Percentiles rank a stretch among this genome's conserved stretches.
phyloP scores from a whole-genome alignment of 805 yeast genomes.

The Tetrapisispora taiwanensis region DNA sequence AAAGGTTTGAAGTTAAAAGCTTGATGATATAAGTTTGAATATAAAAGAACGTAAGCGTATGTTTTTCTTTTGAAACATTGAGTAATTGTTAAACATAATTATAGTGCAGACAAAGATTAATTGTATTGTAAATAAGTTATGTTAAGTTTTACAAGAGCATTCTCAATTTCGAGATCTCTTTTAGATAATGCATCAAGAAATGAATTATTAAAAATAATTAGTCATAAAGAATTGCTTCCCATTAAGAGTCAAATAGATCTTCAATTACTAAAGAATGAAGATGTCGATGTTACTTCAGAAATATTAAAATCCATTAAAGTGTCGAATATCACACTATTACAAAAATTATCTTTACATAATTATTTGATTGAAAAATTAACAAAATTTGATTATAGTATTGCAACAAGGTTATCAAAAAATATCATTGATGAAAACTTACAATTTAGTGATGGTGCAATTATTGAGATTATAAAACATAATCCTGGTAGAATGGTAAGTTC shows the following conservation, averaged over 20 bases:
- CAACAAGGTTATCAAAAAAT: conserved; percentile 23
- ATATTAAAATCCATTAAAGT: conserved; percentile 8
- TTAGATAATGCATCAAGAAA: conserved; percentile 9
- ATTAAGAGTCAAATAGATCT: conserved; percentile 8
- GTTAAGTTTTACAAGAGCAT: conserved; percentile 8
- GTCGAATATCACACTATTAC: conserved; percentile 5
- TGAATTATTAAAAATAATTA: conserved; percentile 1
- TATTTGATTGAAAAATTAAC: conserved; percentile 23
- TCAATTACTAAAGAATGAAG: conserved; percentile 7
- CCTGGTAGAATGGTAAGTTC: conserved; percentile 46
- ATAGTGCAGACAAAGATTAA: too few relatives aligned
- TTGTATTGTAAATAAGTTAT: conserved; percentile 1
- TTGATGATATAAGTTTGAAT: too few relatives aligned
- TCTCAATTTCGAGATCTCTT: conserved; percentile 3
- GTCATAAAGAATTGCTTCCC: conserved; percentile 8
- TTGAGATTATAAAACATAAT: conserved; percentile 33
- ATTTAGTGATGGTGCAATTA: conserved; percentile 18
- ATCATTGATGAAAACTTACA: conserved; percentile 15
- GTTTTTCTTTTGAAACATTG: background rate
- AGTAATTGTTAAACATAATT: too few relatives aligned
- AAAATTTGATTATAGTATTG: conserved; percentile 25
- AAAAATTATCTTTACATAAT: conserved; percentile 18
- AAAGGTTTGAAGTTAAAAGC: too few relatives aligned
- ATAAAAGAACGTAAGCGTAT: too few relatives aligned
- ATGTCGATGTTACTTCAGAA: conserved; percentile 16